These are phyloP conservation scores for Chaetomium sp. DNA, from an alignment of 2,329 filamentous ascomycete species.

Conservation along the genomic window DNA sequence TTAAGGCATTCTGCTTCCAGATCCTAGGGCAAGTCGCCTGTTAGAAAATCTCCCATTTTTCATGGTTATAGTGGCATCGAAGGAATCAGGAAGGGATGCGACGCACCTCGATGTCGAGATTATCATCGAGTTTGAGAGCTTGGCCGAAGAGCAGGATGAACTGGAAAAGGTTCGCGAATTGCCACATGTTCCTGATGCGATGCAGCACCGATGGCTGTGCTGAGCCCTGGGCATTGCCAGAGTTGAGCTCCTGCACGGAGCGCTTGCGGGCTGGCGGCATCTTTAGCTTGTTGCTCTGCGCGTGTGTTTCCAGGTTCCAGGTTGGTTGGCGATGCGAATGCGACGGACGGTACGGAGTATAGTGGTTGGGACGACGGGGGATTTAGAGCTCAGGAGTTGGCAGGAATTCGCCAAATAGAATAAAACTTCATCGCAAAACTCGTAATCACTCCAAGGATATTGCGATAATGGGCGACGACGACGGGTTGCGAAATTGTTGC, in stretches of 20 bases:
- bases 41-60: slow-evolving; percentile 1
- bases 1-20: slow-evolving; percentile 87
- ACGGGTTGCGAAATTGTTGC: neutral
- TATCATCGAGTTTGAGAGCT: slow-evolving; percentile 84
- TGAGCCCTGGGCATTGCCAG: slow-evolving; percentile 36
- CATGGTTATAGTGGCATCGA: neutral
- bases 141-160: slow-evolving; percentile 91
- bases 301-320: too few species aligned
- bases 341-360: neutral
- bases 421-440: slow-evolving; percentile 10
- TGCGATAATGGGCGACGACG: neutral
- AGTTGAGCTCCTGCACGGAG: slow-evolving; percentile 48
- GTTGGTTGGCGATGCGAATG: slow-evolving; percentile 7
- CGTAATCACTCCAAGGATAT: neutral
- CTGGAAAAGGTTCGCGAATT: slow-evolving; percentile 91
- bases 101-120: slow-evolving; percentile 83
- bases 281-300: slow-evolving; percentile 11
- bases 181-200: slow-evolving; percentile 86
- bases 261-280: slow-evolving; percentile 55
- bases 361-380: slow-evolving; percentile 5
- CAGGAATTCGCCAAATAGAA: neutral
- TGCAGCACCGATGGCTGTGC: slow-evolving; percentile 54
- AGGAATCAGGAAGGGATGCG: neutral
- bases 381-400: neutral
- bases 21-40: slow-evolving; percentile 57